Conservation (phyloP, 768 basidiomycete genomes). For the Podaxis sp. region DNA sequence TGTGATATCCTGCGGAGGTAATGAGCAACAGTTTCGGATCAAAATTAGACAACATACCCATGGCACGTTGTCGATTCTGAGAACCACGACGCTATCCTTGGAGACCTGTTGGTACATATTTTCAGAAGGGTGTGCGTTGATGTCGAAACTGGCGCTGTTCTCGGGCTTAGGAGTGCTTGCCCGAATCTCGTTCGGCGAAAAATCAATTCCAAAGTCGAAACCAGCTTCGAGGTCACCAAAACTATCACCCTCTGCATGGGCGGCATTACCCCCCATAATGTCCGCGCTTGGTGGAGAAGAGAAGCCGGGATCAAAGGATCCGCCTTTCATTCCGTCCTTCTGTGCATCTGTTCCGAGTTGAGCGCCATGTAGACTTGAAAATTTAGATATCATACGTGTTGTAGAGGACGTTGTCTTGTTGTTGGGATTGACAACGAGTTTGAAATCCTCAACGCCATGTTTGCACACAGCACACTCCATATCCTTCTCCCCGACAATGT, state of each 20-base stretch:
- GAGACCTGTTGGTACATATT: constrained; percentile 14
- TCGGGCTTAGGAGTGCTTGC: constrained; percentile 46
- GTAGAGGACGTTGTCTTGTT: not conserved
- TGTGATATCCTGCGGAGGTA: constrained; percentile 68
- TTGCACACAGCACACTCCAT: constrained; percentile 85
- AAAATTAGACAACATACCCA: constrained; percentile 4
- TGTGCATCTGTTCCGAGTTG: not conserved
- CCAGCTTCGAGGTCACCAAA: constrained; percentile 34
- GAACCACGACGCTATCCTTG: constrained; percentile 52
- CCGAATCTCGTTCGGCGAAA: constrained; percentile 31
- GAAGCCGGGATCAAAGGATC: constrained; percentile 32
- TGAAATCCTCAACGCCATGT: constrained; percentile 66
- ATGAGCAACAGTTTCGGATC: not conserved
- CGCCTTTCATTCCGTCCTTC: constrained; percentile 13
- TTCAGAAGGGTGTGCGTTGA: constrained; percentile 18
- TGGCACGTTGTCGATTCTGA: constrained; percentile 86
- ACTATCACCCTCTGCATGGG: constrained; percentile 7
- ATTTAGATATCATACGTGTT: not conserved
- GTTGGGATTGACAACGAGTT: constrained; percentile 35
- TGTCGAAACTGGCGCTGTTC: constrained; percentile 20
- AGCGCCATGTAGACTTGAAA: constrained; percentile 5
- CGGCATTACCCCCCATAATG: constrained; percentile 15
- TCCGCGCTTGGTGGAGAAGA: constrained; percentile 32
- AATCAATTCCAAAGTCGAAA: constrained; percentile 42
- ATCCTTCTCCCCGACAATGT: constrained; percentile 88